Conservation (phyloP, 140 eudicot species). For the Senecio squalidus region DNA sequence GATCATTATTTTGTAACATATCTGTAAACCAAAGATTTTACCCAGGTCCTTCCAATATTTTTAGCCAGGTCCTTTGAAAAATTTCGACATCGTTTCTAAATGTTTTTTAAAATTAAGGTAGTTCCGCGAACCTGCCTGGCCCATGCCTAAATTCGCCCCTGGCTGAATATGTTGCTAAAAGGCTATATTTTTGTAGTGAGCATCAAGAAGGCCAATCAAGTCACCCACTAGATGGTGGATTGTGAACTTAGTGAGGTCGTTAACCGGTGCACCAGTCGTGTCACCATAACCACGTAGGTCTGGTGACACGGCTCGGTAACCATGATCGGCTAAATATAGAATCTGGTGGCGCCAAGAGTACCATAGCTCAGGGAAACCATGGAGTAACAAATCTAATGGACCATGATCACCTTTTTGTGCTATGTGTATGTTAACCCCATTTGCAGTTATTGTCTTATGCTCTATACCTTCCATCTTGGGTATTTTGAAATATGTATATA, state of each 20-base stretch:
- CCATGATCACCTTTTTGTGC: constrained; percentile 60
- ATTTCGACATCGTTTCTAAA: no score
- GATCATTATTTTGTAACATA: no score
- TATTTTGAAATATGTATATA: no score
- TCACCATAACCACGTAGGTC: constrained; percentile 74
- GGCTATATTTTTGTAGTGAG: no score
- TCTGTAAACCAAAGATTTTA: no score
- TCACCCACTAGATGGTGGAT: constrained; percentile 49
- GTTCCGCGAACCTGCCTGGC: no score
- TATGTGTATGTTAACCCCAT: constrained; percentile 52
- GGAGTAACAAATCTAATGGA: constrained; percentile 55
- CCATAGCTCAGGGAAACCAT: constrained; percentile 91
- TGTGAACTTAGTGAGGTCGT: constrained; percentile 43
- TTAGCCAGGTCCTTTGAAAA: no score
- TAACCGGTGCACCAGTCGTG: constrained; percentile 51
- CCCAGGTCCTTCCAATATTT: no score
- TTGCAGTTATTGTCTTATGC: constrained; percentile 19
- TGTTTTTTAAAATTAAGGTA: no score
- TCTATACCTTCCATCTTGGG: constrained; percentile 24
- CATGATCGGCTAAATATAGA: constrained; percentile 47
- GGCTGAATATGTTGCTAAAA: no score
- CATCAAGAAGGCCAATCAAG: constrained; percentile 45
- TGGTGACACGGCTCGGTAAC: constrained; percentile 78
- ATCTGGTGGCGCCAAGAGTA: constrained; percentile 94
- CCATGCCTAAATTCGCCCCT: no score